These are phyloP conservation scores for Melanopsichium pennsylvanicum DNA, from an alignment of 1,284 basidiomycete genomes.

Conservation along the genomic window DNA sequence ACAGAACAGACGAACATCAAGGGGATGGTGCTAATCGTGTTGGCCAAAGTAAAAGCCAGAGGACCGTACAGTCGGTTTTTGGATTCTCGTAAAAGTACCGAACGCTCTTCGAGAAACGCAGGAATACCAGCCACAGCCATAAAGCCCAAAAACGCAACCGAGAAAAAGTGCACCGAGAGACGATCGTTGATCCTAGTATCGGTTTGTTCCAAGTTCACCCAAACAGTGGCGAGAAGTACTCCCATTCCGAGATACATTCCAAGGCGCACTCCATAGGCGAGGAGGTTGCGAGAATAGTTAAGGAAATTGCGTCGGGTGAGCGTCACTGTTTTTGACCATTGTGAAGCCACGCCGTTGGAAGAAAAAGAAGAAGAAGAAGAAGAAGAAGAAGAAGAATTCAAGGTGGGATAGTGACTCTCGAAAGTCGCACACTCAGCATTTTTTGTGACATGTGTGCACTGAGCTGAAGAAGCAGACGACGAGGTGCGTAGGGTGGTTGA, in stretches of 20 bases:
- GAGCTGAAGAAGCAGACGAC: neutral
- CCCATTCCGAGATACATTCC: conserved; percentile 71
- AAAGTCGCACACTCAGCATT: too few species aligned
- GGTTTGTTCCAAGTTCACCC: conserved; percentile 70
- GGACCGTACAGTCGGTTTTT: conserved; percentile 66
- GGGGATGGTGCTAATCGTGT: conserved; percentile 65
- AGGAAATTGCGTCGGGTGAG: conserved; percentile 41
- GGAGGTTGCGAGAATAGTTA: conserved; percentile 68
- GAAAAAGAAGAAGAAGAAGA: neutral
- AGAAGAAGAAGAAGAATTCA: neutral
- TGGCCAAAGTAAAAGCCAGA: conserved; percentile 34
- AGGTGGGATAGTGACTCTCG: neutral
- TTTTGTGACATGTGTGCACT: too few species aligned
- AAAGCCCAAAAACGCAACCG: conserved; percentile 73
- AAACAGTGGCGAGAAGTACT: conserved; percentile 70
- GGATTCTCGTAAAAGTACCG: conserved; percentile 66
- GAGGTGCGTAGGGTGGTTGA: neutral
- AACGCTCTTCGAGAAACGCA: conserved; percentile 67
- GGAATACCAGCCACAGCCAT: conserved; percentile 68
- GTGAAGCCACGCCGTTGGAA: neutral
- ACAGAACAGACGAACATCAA: conserved; percentile 65
- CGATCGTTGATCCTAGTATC: conserved; percentile 66
- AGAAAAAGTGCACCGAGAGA: conserved; percentile 57
- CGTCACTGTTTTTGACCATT: conserved; percentile 5
- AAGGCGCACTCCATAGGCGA: conserved; percentile 73